Evolutionary conservation across 148 eudicot genomes (phyloP), one percentile per base, ranked within the genome.

Genomic region (Talinum fruticosum): DNA sequence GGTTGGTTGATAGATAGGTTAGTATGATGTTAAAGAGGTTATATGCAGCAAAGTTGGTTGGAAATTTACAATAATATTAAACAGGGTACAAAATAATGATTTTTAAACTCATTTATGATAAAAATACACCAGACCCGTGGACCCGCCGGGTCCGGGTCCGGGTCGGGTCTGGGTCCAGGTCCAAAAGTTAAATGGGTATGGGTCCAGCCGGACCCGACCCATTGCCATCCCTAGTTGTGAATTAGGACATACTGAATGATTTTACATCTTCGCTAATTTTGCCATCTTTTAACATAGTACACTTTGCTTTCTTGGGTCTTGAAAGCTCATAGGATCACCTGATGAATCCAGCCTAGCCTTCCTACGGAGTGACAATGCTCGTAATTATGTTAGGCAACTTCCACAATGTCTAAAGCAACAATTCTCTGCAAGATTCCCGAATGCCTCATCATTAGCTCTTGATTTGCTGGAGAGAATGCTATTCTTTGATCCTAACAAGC

Each of bases 381-480:
- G 96, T 65, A 91, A 84, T 85, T 95, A 95, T 74, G 96, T 95
- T 24, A 90, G 86, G 83, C 94, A 88, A 81, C 96, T 95, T 83
- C 97, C 99, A 12, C 92, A 84, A 69, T 91, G 82, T 76, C 92
- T 97, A 71, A 90, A 81, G 76, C 96, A 95, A 80, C 86, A 83
- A 30, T 90, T 95, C 79, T 82, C 94, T 12, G 67, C 87, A 72
- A 89, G 87, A 74, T 95, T 92, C 51, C 99, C 92, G 0, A 88
- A 86, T 72, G 87, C 83, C 72, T 89, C 97, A 79, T 83, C 93
- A n/a, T 72, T 87, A 77, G 94, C 93, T 77, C 74, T 95, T 69
- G 97, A 95, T 89, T 90, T 95, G 74, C 87, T 95, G 30, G 99
- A 91, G 66, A 95, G 84, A 78, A 92, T 95, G 99, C 99, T 95